Percentiles rank a stretch among this genome's conserved stretches.
Evolutionary conservation across 768 basidiomycete species (phyloP).

Genomic region (Mycena metata): DNA sequence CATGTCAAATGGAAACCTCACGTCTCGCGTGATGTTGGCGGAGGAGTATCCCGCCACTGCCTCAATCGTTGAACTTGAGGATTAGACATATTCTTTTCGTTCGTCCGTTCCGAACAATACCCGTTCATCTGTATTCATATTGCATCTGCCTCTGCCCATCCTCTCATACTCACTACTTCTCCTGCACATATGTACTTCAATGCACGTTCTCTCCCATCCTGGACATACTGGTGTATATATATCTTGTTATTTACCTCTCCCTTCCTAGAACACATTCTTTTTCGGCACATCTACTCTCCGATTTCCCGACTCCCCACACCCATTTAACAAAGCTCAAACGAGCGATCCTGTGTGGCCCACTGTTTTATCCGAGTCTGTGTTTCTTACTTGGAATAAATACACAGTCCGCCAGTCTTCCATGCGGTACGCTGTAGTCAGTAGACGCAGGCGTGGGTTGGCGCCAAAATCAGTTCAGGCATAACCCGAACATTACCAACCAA

Average conservation of each 20-base stretch:
- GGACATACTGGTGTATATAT: no score
- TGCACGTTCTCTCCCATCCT: neutral
- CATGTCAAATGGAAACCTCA: neutral
- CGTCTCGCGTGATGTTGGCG: neutral
- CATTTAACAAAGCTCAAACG: no score
- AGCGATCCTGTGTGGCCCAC: neutral
- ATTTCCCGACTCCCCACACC: no score
- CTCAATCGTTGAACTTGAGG: constrained; percentile 22
- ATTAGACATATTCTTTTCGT: neutral
- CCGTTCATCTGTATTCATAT: constrained; percentile 2
- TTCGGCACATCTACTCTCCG: no score
- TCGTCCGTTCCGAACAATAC: neutral
- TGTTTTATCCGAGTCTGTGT: no score
- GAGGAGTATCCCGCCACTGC: neutral
- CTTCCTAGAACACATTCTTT: no score
- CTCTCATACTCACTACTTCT: neutral
- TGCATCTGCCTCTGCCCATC: neutral
- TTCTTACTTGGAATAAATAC: neutral
- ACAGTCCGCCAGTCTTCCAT: neutral
- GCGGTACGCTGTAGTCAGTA: no score
- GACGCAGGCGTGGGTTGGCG: constrained; percentile 7
- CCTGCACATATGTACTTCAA: constrained; percentile 3
- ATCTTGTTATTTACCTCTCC: no score
- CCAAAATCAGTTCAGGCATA: no score
- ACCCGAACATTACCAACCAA: no score